Percentiles rank a stretch among this genome's conserved stretches.
These are phyloP conservation scores for Austroboletus rostrupii DNA, from an alignment of 1,284 basidiomycete genomes.

Conservation along the genomic window DNA sequence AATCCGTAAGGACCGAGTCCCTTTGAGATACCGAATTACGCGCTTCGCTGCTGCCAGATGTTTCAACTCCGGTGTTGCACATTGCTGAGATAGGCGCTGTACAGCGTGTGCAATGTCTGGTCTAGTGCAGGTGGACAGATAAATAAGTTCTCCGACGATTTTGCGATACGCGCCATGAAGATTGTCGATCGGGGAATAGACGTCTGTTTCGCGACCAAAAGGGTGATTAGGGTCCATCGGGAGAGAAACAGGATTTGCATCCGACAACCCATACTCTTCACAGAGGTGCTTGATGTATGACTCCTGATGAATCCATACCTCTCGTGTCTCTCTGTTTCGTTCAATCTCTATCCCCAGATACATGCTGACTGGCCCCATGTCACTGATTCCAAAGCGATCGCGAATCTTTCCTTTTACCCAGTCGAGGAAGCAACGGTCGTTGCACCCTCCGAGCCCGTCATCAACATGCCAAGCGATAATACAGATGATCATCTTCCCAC, in stretches of 20 bases:
- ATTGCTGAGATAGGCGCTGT: too few species aligned
- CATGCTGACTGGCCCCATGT: conserved; percentile 3
- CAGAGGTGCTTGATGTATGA: conserved; percentile 4
- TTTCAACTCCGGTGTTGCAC: too few species aligned
- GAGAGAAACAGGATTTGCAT: background rate
- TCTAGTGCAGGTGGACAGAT: too few species aligned
- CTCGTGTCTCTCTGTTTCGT: accelerated
- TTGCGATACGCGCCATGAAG: too few species aligned
- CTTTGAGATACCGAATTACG: background rate
- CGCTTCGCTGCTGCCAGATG: too few species aligned
- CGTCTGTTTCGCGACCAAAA: too few species aligned
- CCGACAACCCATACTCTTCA: background rate
- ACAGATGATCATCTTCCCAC: background rate
- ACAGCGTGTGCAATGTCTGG: too few species aligned
- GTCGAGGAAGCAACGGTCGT: background rate
- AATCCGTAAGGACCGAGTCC: background rate
- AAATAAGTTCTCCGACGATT: too few species aligned
- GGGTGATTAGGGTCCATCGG: conserved; percentile 6
- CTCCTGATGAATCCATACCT: conserved; percentile 11
- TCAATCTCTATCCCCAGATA: conserved; percentile 13
- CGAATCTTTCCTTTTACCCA: background rate
- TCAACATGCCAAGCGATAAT: conserved; percentile 14
- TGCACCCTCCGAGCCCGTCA: background rate
- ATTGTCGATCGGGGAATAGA: too few species aligned
- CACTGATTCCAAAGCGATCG: conserved; percentile 3